A percentile compares a stretch with the other conserved stretches of the same genome.
Evolutionary conservation across 2,329 filamentous ascomycete genomes (phyloP).

Genomic region (Clonostachys sp.): DNA sequence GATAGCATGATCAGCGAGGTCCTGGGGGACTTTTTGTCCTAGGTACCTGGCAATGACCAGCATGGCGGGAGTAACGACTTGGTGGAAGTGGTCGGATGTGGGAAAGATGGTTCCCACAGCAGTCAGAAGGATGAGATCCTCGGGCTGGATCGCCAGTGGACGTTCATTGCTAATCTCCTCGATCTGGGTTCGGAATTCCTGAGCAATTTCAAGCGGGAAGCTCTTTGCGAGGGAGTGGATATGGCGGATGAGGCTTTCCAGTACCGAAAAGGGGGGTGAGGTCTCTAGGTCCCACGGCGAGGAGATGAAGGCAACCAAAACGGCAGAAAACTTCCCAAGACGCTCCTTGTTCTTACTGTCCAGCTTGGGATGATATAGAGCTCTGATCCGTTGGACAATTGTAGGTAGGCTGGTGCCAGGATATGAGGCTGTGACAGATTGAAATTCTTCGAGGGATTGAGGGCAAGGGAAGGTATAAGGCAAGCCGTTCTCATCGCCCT

Average conservation of each 20-base stretch:
- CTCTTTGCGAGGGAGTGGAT: constrained; percentile 88
- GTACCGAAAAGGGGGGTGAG: constrained; percentile 56
- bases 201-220: constrained; percentile 73
- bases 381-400: constrained; percentile 83
- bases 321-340: constrained; percentile 62
- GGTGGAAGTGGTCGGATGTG: constrained; percentile 95
- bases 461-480: constrained; percentile 88
- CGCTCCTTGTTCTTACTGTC: constrained; percentile 81
- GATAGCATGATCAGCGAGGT: constrained; percentile 60
- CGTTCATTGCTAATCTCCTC: constrained; percentile 43
- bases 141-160: constrained; percentile 49
- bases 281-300: constrained; percentile 29
- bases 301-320: constrained; percentile 59
- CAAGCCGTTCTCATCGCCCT: constrained; percentile 51
- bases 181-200: constrained; percentile 73
- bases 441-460: constrained; percentile 68
- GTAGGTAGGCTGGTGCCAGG: constrained; percentile 64
- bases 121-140: constrained; percentile 79
- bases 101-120: constrained; percentile 84
- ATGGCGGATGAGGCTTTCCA: constrained; percentile 83
- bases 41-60: constrained; percentile 81
- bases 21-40: constrained; percentile 67
- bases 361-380: constrained; percentile 87
- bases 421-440: constrained; percentile 60
- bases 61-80: constrained; percentile 86